Evolutionary conservation across 345 rosid genomes (phyloP).

Genomic region (Lenwebbia sp.): DNA sequence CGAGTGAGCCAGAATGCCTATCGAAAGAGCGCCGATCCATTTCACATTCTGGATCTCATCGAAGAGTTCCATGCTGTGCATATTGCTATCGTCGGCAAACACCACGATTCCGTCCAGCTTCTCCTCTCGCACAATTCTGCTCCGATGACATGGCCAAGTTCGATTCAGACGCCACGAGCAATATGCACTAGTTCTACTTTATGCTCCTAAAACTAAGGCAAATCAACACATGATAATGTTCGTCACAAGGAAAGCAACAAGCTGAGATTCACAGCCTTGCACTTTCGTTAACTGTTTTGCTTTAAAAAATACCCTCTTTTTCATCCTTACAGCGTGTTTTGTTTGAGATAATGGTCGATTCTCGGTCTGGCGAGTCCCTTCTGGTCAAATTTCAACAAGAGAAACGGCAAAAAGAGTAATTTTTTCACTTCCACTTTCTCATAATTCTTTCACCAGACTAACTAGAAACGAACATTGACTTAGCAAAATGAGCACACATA

Average conservation of each 20-base stretch:
- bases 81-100: slow-evolving; percentile 95
- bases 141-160: slow-evolving; percentile 9
- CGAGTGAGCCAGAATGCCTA: slow-evolving; percentile 69
- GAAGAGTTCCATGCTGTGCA: slow-evolving; percentile 95
- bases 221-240: neutral
- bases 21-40: slow-evolving; percentile 84
- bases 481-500: neutral
- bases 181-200: neutral
- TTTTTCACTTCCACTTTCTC: neutral
- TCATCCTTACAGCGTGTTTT: neutral
- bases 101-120: slow-evolving; percentile 89
- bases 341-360: neutral
- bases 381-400: neutral
- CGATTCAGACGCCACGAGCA: slow-evolving; percentile 3
- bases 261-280: neutral
- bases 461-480: neutral
- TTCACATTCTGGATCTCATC: slow-evolving; percentile 87
- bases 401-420: neutral
- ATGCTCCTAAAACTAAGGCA: neutral
- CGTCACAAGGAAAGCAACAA: neutral
- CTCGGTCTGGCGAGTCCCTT: neutral
- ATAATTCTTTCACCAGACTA: neutral
- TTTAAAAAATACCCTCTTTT: neutral
- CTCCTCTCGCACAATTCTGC: slow-evolving; percentile 71
- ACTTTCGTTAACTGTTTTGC: neutral